Base-by-base conservation (phyloP, 2,329 filamentous ascomycete species). In the Aspergillus aculeatus region DNA sequence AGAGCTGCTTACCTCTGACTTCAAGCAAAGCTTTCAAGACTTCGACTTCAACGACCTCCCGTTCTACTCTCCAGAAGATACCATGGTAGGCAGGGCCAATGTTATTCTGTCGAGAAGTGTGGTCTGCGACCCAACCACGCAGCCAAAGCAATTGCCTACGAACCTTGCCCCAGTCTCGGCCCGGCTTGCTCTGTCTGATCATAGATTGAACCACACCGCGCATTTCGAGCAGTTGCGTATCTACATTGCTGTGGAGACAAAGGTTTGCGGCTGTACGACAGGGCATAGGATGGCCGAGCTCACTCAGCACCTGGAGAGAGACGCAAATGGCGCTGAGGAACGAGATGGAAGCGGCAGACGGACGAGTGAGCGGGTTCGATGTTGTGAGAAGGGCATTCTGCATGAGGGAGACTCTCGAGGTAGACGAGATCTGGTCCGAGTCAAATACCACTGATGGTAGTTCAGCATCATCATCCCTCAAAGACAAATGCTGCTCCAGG, bases 111-210 rank as follows among this genome's bases (percentile, higher is more conserved):
- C 6, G 38, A 3, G 38, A 19, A 19, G 60, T 58, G 16, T 57
- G 49, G 23, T 67, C 63, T 50, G 76, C 75, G 24, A 80, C 81
- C 86, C 86, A 88, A 63, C 82, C 80, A 75, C 82, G 84, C 6
- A 88, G 77, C 86, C 86, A 88, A 7, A 86, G 73, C 12, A 89
- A 64, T 63, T 82, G 81, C 7, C 75, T 70, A 53, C 85, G 78
- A 21, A 81, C 77, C 9, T 69, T 69, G 38, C 65, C 69, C 84
- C 84, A 86, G 56, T 80, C 73, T 31, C 79, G 74, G 12, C 78
- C 77, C 56, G 81, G 75, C 48, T 73, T 77, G 52, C 78, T 76
- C 24, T 80, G 72, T 10, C 74, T 76, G 12, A 74, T 65, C 24
- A 83, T 73, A 2, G 76, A 75, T 50, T 81, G 78, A 6, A 88